Percentiles rank a stretch among this genome's conserved stretches.
Evolutionary conservation across 345 rosid species (phyloP).

Genomic region (Cardiospermum halicacabum): DNA sequence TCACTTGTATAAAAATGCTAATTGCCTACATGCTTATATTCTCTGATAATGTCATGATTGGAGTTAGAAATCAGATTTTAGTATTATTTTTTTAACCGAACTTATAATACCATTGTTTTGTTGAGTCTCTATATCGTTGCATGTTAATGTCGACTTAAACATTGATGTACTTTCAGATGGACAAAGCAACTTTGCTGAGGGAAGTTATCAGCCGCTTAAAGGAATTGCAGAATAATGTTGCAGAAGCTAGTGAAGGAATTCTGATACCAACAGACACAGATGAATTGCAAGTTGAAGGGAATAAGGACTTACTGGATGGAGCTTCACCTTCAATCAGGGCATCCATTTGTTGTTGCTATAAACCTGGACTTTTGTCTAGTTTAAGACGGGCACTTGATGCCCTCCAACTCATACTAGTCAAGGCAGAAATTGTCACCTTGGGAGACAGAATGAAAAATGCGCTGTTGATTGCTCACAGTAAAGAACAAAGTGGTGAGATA

Average conservation of each 20-base stretch:
- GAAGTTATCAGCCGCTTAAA: conserved; percentile 35
- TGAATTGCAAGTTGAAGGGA: conserved; percentile 38
- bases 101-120: too few relatives aligned
- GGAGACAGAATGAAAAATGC: conserved; percentile 35
- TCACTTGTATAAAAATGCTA: too few relatives aligned
- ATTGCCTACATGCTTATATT: too few relatives aligned
- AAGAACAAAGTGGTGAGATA: conserved; percentile 12
- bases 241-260: conserved; percentile 31
- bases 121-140: too few relatives aligned
- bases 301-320: conserved; percentile 20
- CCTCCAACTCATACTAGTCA: conserved; percentile 29
- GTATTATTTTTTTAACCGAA: too few relatives aligned
- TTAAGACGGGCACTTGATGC: conserved; percentile 30
- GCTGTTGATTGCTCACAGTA: conserved; percentile 23
- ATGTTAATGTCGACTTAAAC: neutral
- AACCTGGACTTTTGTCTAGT: conserved; percentile 37
- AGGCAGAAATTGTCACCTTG: conserved; percentile 41
- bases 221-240: conserved; percentile 31
- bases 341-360: conserved; percentile 41
- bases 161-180: conserved; percentile 40
- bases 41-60: too few relatives aligned
- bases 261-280: conserved; percentile 42
- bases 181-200: conserved; percentile 47
- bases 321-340: conserved; percentile 27
- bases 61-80: too few relatives aligned